Conservation (phyloP, 2,329 filamentous ascomycete species). For the Pestalotiopsis sp. region DNA sequence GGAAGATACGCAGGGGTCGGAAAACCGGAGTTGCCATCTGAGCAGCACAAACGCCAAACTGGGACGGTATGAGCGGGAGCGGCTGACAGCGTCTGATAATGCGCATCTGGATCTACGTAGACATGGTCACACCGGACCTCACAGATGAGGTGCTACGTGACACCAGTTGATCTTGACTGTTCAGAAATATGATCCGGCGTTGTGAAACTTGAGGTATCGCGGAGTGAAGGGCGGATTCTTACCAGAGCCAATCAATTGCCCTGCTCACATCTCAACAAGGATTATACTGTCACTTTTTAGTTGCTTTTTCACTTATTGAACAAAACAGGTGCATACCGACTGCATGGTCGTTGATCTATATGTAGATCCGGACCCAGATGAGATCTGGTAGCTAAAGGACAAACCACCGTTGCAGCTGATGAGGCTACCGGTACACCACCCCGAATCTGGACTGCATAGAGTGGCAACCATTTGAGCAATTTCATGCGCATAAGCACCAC, state of each 20-base stretch:
- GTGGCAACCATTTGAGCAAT: constrained; percentile 21
- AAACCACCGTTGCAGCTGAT: constrained; percentile 22
- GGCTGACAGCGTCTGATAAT: too few species aligned
- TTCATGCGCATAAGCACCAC: constrained; percentile 20
- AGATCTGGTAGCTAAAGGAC: constrained; percentile 17
- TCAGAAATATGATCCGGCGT: neutral
- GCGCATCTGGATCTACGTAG: too few species aligned
- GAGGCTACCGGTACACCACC: constrained; percentile 20
- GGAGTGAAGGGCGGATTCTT: neutral
- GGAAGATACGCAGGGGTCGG: too few species aligned
- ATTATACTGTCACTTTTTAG: neutral
- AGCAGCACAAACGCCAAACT: too few species aligned
- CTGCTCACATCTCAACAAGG: neutral
- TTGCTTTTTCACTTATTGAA: neutral
- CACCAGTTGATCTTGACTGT: too few species aligned
- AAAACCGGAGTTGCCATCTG: too few species aligned
- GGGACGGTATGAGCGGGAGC: too few species aligned
- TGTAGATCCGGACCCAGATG: neutral
- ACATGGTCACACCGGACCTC: too few species aligned
- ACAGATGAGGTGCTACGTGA: too few species aligned
- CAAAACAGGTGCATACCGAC: neutral
- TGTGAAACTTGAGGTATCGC: neutral
- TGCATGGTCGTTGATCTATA: neutral
- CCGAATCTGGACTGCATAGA: constrained; percentile 20
- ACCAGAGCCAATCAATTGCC: neutral